Evolutionary conservation across 495 filamentous ascomycete species (phyloP).

Genomic region (Extremus antarcticus): DNA sequence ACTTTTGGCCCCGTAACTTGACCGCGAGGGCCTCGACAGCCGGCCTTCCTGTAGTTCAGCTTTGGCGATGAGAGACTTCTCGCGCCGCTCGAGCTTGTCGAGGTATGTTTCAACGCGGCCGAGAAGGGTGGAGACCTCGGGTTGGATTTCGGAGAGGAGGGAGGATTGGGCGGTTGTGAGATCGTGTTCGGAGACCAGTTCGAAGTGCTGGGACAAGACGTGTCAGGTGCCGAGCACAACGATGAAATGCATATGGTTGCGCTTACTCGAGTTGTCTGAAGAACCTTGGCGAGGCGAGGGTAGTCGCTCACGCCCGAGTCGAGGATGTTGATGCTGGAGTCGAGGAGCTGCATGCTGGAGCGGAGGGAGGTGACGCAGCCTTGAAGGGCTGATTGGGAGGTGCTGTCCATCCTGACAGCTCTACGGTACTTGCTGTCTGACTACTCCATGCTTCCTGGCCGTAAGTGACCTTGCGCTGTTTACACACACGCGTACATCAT

Average conservation of each 20-base stretch:
- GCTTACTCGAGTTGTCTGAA: constrained; percentile 56
- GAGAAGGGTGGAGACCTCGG: constrained; percentile 60
- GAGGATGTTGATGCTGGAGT: constrained; percentile 61
- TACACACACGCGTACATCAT: neutral
- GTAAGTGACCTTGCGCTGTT: neutral
- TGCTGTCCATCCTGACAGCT: constrained; percentile 7
- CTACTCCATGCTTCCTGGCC: neutral
- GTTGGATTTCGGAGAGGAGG: constrained; percentile 61
- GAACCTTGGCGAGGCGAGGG: constrained; percentile 58
- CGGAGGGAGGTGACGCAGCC: constrained; percentile 61
- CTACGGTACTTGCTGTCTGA: neutral
- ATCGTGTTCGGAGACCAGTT: constrained; percentile 59
- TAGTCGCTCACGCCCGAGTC: constrained; percentile 64
- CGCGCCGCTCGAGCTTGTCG: constrained; percentile 60
- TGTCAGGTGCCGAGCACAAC: neutral
- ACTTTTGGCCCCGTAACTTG: constrained; percentile 12
- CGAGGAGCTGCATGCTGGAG: constrained; percentile 58
- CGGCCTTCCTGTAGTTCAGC: constrained; percentile 61
- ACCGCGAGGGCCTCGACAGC: constrained; percentile 30
- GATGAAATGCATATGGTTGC: neutral
- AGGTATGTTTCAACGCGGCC: constrained; percentile 54
- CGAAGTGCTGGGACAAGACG: constrained; percentile 52
- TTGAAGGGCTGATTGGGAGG: constrained; percentile 32
- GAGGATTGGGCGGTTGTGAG: constrained; percentile 56
- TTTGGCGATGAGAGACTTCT: constrained; percentile 57